phyloP scores from a whole-genome alignment of 2,329 filamentous ascomycete species.

The Chlorencoelia australis region DNA sequence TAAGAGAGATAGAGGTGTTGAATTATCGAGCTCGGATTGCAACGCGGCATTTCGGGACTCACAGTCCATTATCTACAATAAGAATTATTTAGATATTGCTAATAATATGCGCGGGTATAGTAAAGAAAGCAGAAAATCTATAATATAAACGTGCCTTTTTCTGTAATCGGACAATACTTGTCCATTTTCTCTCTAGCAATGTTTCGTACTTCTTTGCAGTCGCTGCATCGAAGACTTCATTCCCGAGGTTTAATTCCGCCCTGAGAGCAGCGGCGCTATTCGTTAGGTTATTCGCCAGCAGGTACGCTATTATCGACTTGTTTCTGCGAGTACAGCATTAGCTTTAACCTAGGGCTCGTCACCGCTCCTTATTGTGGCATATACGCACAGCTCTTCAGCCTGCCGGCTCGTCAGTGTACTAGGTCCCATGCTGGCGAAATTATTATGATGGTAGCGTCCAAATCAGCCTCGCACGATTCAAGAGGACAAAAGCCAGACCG shows the following conservation, averaged over 20 bases:
- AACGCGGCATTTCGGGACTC: constrained; percentile 57
- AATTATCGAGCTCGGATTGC: constrained; percentile 70
- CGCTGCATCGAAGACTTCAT: constrained; percentile 56
- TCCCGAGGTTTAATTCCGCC: constrained; percentile 58
- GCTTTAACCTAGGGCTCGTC: too few relatives aligned
- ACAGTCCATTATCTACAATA: constrained; percentile 76
- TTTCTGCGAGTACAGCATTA: constrained; percentile 49
- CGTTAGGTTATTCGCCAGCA: constrained; percentile 59
- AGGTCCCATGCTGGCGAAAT: too few relatives aligned
- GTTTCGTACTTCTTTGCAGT: constrained; percentile 88
- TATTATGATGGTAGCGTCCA: too few relatives aligned
- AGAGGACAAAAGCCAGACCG: too few relatives aligned
- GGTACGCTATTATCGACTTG: constrained; percentile 82
- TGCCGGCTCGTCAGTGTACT: neutral
- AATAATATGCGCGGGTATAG: too few relatives aligned
- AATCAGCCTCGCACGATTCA: too few relatives aligned
- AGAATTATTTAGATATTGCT: too few relatives aligned
- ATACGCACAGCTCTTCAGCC: neutral
- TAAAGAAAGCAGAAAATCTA: too few relatives aligned
- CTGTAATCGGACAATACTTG: constrained; percentile 79
- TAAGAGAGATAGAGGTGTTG: constrained; percentile 66
- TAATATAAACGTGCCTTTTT: too few relatives aligned
- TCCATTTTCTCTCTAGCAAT: constrained; percentile 93
- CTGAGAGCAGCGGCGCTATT: constrained; percentile 59
- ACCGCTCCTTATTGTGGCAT: too few relatives aligned